These are phyloP conservation scores for Sclerotinia minor DNA, from an alignment of 2,329 filamentous ascomycete species.

Conservation along the genomic window DNA sequence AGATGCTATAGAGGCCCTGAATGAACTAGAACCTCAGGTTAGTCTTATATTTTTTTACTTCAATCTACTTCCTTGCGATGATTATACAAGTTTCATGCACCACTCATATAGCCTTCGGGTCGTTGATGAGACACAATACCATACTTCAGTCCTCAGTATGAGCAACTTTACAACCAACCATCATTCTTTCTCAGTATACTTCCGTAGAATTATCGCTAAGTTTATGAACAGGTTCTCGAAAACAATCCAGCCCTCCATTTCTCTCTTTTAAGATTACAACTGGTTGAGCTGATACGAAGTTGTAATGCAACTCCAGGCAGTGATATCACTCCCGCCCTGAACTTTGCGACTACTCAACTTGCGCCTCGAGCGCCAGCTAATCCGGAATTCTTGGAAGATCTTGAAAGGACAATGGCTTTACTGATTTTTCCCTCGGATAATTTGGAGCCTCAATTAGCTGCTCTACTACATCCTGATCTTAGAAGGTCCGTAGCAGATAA, in stretches of 20 bases:
- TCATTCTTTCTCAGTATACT: conserved; percentile 23
- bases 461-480: conserved; percentile 75
- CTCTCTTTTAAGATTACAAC: conserved; percentile 81
- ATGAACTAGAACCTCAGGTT: conserved; percentile 90
- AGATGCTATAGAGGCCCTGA: conserved; percentile 80
- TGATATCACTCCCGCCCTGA: conserved; percentile 73
- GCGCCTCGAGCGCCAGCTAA: conserved; percentile 84
- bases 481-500: conserved; percentile 79
- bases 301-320: conserved; percentile 66
- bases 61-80: conserved; percentile 58
- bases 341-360: conserved; percentile 84
- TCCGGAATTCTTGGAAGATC: conserved; percentile 75
- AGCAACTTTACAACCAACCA: conserved; percentile 48
- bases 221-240: conserved; percentile 67
- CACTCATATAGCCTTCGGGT: conserved; percentile 92
- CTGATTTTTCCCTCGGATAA: conserved; percentile 84
- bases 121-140: conserved; percentile 83
- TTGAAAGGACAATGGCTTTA: conserved; percentile 91
- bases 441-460: conserved; percentile 72
- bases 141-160: conserved; percentile 86
- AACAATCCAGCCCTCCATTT: conserved; percentile 83
- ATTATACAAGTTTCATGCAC: conserved; percentile 99
- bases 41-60: conserved; percentile 43
- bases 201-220: conserved; percentile 27
- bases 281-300: conserved; percentile 86